Base-by-base conservation (phyloP, 1,284 basidiomycete species). In the Ceratobasidium theobromae region DNA sequence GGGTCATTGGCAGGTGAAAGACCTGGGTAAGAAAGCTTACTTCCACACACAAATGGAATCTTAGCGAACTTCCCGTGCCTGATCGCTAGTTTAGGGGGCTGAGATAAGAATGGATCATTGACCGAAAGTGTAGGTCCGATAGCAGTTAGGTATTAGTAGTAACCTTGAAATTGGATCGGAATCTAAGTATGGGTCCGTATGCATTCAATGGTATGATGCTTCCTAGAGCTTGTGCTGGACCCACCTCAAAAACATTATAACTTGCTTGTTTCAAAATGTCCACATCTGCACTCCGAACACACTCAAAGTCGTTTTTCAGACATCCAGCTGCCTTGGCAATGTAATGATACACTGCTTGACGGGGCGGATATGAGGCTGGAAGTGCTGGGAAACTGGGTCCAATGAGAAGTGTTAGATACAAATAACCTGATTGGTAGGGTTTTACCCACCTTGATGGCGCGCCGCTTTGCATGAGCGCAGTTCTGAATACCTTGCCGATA, bases 41-140 rank as follows among this genome's bases (percentile, higher is more conserved):
- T 68, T 21, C 77, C 76, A 14, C 73, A 71, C 49, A 79, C 74
- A 66, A 75, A 76, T 0, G 77, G 76, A 16, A 74, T 72, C 23
- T 72, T 70, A 0, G 72, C 70, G 53, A 76, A 74, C 27, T 69
- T 49, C 21, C 74, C 75, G 45, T 71, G 40, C 8, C 67, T 8
- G 35, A 38, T 53, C 32, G 77, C 16, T 38, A 8, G 9, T 38
- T 38, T 38, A 38, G 35, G 35, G 8, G 35, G 16, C 9, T 16
- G 35, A 8, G 35, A 8, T 38, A 38, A 16, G 16, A 38, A 38
- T 8, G 35, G 35, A 38, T 38, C 35, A 8, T 16, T 16, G 8
- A 16, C 9, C 16, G 35, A 38, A 16, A 38, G 35, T 8, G 35
- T 38, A 16, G 35, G 35, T 8, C 35, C 35, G 35, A 38, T 38